Conservation (phyloP, 768 basidiomycete species). For the Pisolithus orientalis region DNA sequence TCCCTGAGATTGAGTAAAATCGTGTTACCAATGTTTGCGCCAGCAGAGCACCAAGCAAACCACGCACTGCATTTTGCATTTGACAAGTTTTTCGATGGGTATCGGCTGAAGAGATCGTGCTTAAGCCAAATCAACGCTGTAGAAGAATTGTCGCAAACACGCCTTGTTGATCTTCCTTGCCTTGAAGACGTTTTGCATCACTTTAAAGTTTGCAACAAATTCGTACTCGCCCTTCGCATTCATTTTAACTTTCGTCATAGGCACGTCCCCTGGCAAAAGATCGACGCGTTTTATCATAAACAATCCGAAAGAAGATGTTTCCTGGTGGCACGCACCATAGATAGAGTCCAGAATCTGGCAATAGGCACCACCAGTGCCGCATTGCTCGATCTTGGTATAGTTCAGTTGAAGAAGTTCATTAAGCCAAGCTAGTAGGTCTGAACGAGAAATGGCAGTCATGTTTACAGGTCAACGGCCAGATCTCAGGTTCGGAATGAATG, state of each 20-base stretch:
- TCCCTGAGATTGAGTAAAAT: slow-evolving; percentile 48
- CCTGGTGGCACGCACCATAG: slow-evolving; percentile 54
- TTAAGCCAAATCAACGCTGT: slow-evolving; percentile 5
- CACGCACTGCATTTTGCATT: slow-evolving; percentile 98
- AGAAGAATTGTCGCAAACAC: slow-evolving; percentile 14
- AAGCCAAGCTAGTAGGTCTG: slow-evolving; percentile 87
- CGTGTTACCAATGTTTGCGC: slow-evolving; percentile 1
- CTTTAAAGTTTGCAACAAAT: slow-evolving; percentile 90
- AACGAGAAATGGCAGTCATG: slow-evolving; percentile 67
- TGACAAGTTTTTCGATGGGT: slow-evolving; percentile 87
- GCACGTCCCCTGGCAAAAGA: slow-evolving; percentile 64
- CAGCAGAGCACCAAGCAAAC: not conserved
- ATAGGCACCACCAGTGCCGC: slow-evolving; percentile 87
- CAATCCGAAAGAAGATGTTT: slow-evolving; percentile 15
- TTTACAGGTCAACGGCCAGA: slow-evolving; percentile 1
- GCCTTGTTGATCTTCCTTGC: slow-evolving; percentile 92
- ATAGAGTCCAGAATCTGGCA: slow-evolving; percentile 95
- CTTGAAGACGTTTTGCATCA: slow-evolving; percentile 91
- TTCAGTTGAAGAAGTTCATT: slow-evolving; percentile 89
- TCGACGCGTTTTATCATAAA: slow-evolving; percentile 8
- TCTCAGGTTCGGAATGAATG: slow-evolving; percentile 5
- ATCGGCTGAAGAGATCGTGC: slow-evolving; percentile 58
- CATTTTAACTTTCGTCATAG: slow-evolving; percentile 92
- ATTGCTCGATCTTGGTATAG: slow-evolving; percentile 91
- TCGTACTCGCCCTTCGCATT: slow-evolving; percentile 95